phyloP scores from a whole-genome alignment of 306 rosid genomes.

The Acacia acuminata region DNA sequence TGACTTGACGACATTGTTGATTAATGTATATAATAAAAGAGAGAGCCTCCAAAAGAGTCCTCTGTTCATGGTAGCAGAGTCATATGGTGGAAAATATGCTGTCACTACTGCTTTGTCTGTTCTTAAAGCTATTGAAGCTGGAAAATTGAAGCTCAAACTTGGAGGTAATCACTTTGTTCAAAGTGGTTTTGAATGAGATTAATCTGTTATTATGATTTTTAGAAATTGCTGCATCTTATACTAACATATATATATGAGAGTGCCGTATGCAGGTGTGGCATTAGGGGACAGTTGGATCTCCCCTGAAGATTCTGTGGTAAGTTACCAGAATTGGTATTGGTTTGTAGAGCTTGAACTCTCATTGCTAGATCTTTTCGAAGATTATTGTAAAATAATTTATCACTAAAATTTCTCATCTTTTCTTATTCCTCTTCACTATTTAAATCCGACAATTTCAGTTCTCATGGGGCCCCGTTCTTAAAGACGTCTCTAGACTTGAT shows the following conservation, averaged over 20 bases:
- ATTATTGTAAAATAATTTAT: neutral
- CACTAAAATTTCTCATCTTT: neutral
- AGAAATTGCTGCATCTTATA: neutral
- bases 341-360: neutral
- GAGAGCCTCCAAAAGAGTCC: constrained; percentile 76
- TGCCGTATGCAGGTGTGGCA: constrained; percentile 67
- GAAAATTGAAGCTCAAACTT: constrained; percentile 57
- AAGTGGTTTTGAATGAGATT: neutral
- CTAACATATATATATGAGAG: too few relatives aligned
- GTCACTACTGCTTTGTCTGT: constrained; percentile 75
- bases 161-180: constrained; percentile 49
- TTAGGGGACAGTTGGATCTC: constrained; percentile 97
- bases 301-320: constrained; percentile 89
- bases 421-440: neutral
- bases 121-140: constrained; percentile 54
- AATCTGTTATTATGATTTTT: neutral
- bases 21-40: constrained; percentile 49
- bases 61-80: constrained; percentile 78
- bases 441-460: constrained; percentile 41
- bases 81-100: constrained; percentile 91
- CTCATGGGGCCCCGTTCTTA: constrained; percentile 97
- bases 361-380: neutral
- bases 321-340: constrained; percentile 1
- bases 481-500: constrained; percentile 78
- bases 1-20: constrained; percentile 70